These are phyloP conservation scores for Fomitopsis pulvina DNA, from an alignment of 768 basidiomycete genomes.

Conservation along the genomic window DNA sequence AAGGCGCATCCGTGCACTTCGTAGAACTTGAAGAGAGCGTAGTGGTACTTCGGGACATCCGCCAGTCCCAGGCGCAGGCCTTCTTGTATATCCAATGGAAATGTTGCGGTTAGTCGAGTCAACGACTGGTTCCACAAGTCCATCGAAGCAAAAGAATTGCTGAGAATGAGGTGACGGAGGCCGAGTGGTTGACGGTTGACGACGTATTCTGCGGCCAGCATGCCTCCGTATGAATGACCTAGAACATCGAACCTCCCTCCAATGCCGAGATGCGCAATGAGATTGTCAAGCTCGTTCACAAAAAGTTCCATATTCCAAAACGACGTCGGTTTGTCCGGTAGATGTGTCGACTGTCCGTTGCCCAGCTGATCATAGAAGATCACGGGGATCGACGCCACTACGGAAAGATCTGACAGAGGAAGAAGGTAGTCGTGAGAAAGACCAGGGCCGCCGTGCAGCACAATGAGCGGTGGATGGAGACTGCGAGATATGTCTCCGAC, in stretches of 20 bases:
- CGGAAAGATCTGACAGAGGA: conserved; percentile 31
- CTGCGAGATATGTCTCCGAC: conserved; percentile 34
- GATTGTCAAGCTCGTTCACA: conserved; percentile 45
- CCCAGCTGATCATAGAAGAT: conserved; percentile 50
- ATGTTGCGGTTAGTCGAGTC: conserved; percentile 30
- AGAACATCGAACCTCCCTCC: conserved; percentile 34
- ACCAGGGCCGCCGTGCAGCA: conserved; percentile 45
- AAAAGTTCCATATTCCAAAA: conserved; percentile 49
- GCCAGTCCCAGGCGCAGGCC: conserved; percentile 35
- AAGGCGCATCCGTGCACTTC: conserved; percentile 35
- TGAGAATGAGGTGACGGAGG: conserved; percentile 39
- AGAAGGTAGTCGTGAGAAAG: conserved; percentile 35
- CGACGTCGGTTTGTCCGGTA: conserved; percentile 24
- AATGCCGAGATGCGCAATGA: conserved; percentile 37
- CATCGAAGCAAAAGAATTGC: conserved; percentile 39
- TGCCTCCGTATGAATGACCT: conserved; percentile 57
- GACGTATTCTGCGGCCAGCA: conserved; percentile 37
- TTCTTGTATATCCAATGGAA: conserved; percentile 34
- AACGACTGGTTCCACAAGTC: conserved; percentile 33
- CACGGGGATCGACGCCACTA: conserved; percentile 28
- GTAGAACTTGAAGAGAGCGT: conserved; percentile 35
- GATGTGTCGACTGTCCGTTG: conserved; percentile 37
- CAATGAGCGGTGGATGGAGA: conserved; percentile 28
- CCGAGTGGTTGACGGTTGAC: conserved; percentile 35
- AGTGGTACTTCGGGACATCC: conserved; percentile 33